These are phyloP conservation scores for Pseudisothecium myosuroides DNA, from an alignment of 225 moss, liverwort and hornwort species.

Conservation along the genomic window DNA sequence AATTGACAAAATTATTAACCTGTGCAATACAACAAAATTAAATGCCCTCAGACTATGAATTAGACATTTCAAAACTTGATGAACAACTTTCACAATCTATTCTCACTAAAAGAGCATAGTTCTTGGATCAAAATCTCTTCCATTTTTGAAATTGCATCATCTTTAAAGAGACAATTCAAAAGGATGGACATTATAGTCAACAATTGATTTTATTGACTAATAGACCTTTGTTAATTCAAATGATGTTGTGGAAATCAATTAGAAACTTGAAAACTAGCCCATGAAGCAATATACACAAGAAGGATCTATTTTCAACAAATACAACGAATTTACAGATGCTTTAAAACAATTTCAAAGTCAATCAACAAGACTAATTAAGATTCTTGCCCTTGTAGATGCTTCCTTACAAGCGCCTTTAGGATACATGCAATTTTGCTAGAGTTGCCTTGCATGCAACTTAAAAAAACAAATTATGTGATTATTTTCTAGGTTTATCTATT, in stretches of 20 bases:
- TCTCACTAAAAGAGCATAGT: not conserved
- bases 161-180: not conserved
- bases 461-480: not conserved
- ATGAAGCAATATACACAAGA: not conserved
- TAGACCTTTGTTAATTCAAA: not conserved
- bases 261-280: not conserved
- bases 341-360: not conserved
- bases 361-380: not conserved
- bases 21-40: not conserved
- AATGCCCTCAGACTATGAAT: not conserved
- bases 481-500: not conserved
- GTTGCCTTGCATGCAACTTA: accelerated
- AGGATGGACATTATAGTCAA: not conserved
- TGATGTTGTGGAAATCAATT: not conserved
- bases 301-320: not conserved
- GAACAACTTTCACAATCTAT: not conserved
- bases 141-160: not conserved
- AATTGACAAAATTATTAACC: not conserved
- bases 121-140: not conserved
- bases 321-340: not conserved
- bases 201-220: not conserved
- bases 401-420: not conserved
- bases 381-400: too few relatives aligned
- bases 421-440: accelerated
- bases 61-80: too few relatives aligned